Percentiles rank a stretch among this genome's conserved stretches.
Evolutionary conservation across 2,329 filamentous ascomycete species (phyloP).

Genomic region (Aspergillus novoparasiticus): DNA sequence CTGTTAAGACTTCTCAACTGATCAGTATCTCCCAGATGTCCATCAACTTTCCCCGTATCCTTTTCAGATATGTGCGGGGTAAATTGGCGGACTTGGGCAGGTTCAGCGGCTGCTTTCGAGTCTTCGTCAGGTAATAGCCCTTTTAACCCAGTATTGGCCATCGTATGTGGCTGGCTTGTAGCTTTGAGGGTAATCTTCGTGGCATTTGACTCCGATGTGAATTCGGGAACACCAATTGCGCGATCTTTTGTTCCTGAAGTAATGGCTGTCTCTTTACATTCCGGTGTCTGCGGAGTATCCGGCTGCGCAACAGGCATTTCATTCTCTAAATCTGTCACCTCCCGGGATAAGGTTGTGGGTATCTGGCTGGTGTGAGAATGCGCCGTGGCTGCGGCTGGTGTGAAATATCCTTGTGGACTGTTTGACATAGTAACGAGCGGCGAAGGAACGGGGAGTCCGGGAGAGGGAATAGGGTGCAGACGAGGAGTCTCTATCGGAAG

Average conservation of each 20-base stretch:
- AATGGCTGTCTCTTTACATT: background rate
- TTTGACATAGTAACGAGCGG: conserved; percentile 35
- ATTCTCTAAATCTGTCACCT: conserved; percentile 3
- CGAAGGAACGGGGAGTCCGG: conserved; percentile 43
- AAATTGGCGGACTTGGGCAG: background rate
- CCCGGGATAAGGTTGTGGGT: conserved; percentile 1
- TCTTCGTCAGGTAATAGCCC: background rate
- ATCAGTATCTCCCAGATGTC: background rate
- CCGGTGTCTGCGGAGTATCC: background rate
- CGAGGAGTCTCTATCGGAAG: conserved; percentile 40
- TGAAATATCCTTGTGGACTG: conserved; percentile 35
- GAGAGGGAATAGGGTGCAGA: conserved; percentile 42
- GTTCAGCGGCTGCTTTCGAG: background rate
- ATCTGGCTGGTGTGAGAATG: conserved; percentile 15
- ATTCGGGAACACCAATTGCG: background rate
- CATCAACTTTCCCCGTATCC: no score
- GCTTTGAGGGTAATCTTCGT: background rate
- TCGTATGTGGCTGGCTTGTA: no score
- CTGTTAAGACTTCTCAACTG: background rate
- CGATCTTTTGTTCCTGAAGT: background rate
- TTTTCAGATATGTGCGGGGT: no score
- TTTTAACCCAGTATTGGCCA: background rate
- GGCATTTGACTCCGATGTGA: background rate
- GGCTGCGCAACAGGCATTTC: background rate
- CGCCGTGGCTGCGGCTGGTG: conserved; percentile 16